phyloP scores from a whole-genome alignment of 306 rosid genomes.

The Glycyrrhiza uralensis region DNA sequence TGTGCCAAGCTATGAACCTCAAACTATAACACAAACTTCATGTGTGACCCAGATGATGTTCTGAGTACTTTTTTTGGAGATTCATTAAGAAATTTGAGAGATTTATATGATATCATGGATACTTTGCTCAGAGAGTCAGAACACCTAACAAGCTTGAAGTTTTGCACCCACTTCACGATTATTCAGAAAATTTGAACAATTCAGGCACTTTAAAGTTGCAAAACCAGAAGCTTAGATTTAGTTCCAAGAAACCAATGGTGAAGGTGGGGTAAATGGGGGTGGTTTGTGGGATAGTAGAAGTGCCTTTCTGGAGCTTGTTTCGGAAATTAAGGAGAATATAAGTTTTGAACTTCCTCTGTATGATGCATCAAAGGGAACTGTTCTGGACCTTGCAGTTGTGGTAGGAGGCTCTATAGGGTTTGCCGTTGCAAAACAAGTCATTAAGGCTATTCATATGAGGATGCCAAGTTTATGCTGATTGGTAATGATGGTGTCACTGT shows the following conservation, averaged over 20 bases:
- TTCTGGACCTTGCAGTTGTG: slow-evolving; percentile 91
- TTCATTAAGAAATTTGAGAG: slow-evolving; percentile 19
- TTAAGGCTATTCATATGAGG: no score
- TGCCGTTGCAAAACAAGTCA: slow-evolving; percentile 97
- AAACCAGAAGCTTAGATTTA: slow-evolving; percentile 60
- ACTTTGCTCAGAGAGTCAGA: slow-evolving; percentile 88
- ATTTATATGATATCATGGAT: slow-evolving; percentile 55
- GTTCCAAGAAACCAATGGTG: slow-evolving; percentile 42
- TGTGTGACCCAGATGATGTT: slow-evolving; percentile 29
- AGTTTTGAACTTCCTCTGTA: slow-evolving; percentile 87
- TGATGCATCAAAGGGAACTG: slow-evolving; percentile 69
- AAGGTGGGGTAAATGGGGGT: slow-evolving; percentile 44
- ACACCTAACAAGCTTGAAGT: slow-evolving; percentile 79
- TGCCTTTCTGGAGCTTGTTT: slow-evolving; percentile 91
- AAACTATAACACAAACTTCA: no score
- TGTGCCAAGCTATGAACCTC: no score
- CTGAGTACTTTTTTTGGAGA: slow-evolving; percentile 22
- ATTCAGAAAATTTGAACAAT: slow-evolving; percentile 60
- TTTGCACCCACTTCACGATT: slow-evolving; percentile 75
- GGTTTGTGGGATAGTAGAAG: slow-evolving; percentile 51
- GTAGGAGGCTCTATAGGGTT: slow-evolving; percentile 99
- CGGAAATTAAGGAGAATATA: slow-evolving; percentile 80
- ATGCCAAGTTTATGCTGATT: no score
- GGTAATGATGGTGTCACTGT: no score
- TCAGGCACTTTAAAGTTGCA: slow-evolving; percentile 45